Conservation (phyloP, 1,284 basidiomycete genomes). For the Xerocomus amazonicus region DNA sequence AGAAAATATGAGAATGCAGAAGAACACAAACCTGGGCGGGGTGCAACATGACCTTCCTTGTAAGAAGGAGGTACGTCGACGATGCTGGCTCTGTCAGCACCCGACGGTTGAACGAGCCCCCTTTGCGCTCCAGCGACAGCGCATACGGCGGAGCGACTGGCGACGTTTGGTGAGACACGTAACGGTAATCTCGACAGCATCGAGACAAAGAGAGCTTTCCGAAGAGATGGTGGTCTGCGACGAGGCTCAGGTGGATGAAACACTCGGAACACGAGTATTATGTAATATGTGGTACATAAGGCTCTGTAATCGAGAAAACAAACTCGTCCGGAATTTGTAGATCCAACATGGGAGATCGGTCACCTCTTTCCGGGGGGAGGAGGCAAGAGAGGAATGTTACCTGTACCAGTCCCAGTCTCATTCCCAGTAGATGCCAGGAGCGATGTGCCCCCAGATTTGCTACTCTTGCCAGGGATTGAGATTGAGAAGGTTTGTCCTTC, state of each 20-base stretch:
- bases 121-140: conserved; percentile 32
- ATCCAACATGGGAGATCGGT: neutral
- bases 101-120: conserved; percentile 71
- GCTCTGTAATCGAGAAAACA: no score
- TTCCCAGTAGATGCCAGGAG: conserved; percentile 36
- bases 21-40: conserved; percentile 54
- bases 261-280: conserved; percentile 14
- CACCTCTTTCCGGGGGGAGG: conserved; percentile 60
- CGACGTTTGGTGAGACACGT: conserved; percentile 9
- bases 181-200: conserved; percentile 35
- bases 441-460: conserved; percentile 28
- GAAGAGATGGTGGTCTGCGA: conserved; percentile 10
- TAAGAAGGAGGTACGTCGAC: conserved; percentile 74
- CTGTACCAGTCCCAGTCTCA: conserved; percentile 24
- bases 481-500: conserved; percentile 97
- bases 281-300: conserved; percentile 12
- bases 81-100: conserved; percentile 74
- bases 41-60: conserved; percentile 68
- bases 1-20: conserved; percentile 1
- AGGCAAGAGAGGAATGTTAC: conserved; percentile 63
- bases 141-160: conserved; percentile 18
- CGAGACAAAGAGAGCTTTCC: conserved; percentile 5
- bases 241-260: conserved; percentile 2
- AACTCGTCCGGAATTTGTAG: no score
- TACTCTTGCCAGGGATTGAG: conserved; percentile 74